These are phyloP conservation scores for Warburgia ugandensis DNA, from an alignment of 164 flowering plant genomes.

Conservation along the genomic window DNA sequence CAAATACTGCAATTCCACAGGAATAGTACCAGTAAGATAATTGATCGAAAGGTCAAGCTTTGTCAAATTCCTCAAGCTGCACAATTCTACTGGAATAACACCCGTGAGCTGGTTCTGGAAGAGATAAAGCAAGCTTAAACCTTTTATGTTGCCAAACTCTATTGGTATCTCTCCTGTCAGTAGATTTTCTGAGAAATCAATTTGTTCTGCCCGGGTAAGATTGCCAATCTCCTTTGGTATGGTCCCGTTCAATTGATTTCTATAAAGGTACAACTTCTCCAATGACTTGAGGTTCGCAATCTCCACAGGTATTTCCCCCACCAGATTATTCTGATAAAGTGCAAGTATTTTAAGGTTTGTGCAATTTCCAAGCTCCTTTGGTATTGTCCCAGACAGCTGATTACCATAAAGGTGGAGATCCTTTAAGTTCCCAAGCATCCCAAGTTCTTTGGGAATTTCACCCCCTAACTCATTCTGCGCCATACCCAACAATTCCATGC, in stretches of 20 bases:
- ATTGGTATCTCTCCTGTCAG: constrained; percentile 69
- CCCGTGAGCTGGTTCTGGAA: constrained; percentile 82
- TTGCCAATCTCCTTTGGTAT: constrained; percentile 85
- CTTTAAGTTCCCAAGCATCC: constrained; percentile 52
- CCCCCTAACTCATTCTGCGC: constrained; percentile 72
- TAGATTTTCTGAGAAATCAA: constrained; percentile 84
- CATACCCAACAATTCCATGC: constrained; percentile 60
- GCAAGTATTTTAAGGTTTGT: constrained; percentile 59
- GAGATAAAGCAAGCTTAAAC: constrained; percentile 50
- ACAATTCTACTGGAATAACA: constrained; percentile 64
- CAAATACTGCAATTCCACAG: constrained; percentile 61
- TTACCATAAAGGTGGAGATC: constrained; percentile 65
- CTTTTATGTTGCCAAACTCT: constrained; percentile 58
- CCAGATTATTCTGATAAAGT: constrained; percentile 56
- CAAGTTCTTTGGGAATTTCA: constrained; percentile 60
- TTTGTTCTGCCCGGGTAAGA: constrained; percentile 52
- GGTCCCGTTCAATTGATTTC: constrained; percentile 72
- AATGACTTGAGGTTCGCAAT: constrained; percentile 54
- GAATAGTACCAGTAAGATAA: constrained; percentile 67
- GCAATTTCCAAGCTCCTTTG: constrained; percentile 73
- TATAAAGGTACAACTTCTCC: constrained; percentile 56
- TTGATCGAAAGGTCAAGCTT: constrained; percentile 87
- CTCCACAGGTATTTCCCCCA: constrained; percentile 65
- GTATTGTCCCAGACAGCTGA: constrained; percentile 59
- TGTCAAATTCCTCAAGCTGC: constrained; percentile 47